phyloP scores from a whole-genome alignment of 371 early-diverging fungal species.

The Apophysomyces elegans region DNA sequence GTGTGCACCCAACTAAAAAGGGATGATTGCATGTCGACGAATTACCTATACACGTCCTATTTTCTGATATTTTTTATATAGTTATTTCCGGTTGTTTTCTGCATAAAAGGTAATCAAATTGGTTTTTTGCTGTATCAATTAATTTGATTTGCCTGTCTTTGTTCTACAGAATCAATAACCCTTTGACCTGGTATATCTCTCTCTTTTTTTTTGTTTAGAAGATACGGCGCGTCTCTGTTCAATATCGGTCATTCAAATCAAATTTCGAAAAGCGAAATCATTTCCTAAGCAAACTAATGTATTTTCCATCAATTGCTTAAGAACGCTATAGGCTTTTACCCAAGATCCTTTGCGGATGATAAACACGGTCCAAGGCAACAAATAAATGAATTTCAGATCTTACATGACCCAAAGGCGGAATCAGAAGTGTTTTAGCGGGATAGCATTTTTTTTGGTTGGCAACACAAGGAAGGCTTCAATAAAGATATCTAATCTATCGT shows the following conservation, averaged over 20 bases:
- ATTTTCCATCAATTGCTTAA: no score
- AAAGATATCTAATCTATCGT: conserved; percentile 35
- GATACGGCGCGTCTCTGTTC: conserved; percentile 1
- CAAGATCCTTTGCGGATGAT: neutral
- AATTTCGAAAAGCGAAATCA: conserved; percentile 9
- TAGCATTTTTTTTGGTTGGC: conserved; percentile 12
- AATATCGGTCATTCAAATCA: conserved; percentile 13
- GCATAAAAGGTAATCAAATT: conserved; percentile 23
- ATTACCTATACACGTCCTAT: neutral
- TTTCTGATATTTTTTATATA: neutral
- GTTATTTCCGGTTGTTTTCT: conserved; percentile 17
- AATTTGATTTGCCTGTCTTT: neutral
- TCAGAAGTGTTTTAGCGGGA: conserved; percentile 21
- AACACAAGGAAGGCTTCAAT: conserved; percentile 26
- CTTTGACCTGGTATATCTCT: neutral
- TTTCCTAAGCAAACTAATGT: conserved; percentile 2
- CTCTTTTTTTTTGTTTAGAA: neutral
- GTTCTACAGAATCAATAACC: neutral
- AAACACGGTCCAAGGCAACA: neutral
- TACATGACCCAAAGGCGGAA: conserved; percentile 14
- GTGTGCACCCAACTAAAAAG: neutral
- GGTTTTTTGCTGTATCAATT: conserved; percentile 6
- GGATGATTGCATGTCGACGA: conserved; percentile 3
- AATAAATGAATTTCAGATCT: neutral
- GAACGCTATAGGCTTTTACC: neutral